Evolutionary conservation across 495 filamentous ascomycete species (phyloP).

Genomic region (Aspergillus carlsbadensis): DNA sequence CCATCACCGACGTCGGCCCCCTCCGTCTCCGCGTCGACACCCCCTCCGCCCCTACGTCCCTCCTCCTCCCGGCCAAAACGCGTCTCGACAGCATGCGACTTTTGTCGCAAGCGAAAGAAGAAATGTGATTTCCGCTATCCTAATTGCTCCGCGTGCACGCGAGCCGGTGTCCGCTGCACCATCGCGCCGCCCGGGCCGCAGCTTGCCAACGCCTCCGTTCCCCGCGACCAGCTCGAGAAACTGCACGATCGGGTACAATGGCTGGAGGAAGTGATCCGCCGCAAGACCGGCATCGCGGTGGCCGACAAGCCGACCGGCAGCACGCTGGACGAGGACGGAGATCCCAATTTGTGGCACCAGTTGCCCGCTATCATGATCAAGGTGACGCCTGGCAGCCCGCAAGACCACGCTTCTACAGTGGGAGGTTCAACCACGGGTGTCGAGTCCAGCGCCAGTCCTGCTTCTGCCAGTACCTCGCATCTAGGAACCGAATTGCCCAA

Average conservation of each 20-base stretch:
- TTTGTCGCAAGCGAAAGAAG: conserved; percentile 54
- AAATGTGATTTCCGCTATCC: conserved; percentile 56
- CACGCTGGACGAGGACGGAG: conserved; percentile 36
- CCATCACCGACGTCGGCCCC: neutral
- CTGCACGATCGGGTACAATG: conserved; percentile 53
- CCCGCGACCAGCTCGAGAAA: conserved; percentile 50
- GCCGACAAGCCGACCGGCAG: conserved; percentile 35
- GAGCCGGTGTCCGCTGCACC: conserved; percentile 51
- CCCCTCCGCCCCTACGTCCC: conserved; percentile 11
- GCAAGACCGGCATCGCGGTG: conserved; percentile 40
- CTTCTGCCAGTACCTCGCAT: conserved; percentile 19
- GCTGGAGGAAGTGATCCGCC: conserved; percentile 44
- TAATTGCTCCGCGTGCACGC: conserved; percentile 51
- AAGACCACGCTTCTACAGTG: conserved; percentile 11
- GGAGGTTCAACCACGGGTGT: conserved; percentile 21
- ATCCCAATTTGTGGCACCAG: conserved; percentile 45
- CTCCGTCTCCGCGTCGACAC: neutral
- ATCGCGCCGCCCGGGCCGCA: conserved; percentile 45
- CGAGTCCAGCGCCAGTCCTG: conserved; percentile 25
- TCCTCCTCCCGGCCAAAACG: conserved; percentile 30
- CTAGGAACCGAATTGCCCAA: conserved; percentile 41
- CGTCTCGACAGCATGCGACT: conserved; percentile 51
- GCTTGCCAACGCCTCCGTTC: conserved; percentile 42
- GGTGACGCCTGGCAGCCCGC: conserved; percentile 28
- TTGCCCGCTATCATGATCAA: conserved; percentile 44